Percentiles rank a stretch among this genome's conserved stretches.
phyloP scores from a whole-genome alignment of 352 stramenopile genomes.

The Globisporangium alternatum region DNA sequence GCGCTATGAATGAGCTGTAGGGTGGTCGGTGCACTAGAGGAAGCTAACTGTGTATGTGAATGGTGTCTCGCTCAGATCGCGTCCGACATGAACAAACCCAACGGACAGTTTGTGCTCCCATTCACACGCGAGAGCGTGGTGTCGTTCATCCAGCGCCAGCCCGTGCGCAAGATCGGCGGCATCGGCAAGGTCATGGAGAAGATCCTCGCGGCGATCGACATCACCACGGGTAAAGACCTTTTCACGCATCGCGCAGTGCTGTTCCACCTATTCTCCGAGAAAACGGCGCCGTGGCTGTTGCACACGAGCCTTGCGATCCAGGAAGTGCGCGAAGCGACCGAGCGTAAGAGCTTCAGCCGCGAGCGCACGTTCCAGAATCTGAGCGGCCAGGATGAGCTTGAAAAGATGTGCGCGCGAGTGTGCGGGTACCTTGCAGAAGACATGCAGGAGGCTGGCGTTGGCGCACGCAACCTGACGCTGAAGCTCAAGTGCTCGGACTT shows the following conservation, averaged over 20 bases:
- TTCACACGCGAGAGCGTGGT: conserved; percentile 72
- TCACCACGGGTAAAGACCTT: conserved; percentile 85
- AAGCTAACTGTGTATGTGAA: conserved; percentile 6
- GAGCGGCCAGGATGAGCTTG: conserved; percentile 37
- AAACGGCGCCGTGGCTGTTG: conserved; percentile 67
- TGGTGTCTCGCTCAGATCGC: conserved; percentile 54
- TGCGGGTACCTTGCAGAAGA: conserved; percentile 57
- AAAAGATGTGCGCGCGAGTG: conserved; percentile 66
- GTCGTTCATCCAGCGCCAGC: conserved; percentile 86
- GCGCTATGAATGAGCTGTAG: conserved; percentile 2
- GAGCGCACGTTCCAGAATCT: conserved; percentile 65
- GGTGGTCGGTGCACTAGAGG: background rate
- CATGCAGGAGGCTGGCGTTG: conserved; percentile 37
- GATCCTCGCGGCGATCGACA: conserved; percentile 74
- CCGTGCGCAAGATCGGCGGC: conserved; percentile 92
- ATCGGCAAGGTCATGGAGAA: conserved; percentile 97
- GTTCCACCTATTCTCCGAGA: conserved; percentile 63
- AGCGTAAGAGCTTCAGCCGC: conserved; percentile 78
- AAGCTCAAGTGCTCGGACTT: conserved; percentile 76
- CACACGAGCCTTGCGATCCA: conserved; percentile 70
- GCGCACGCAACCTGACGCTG: conserved; percentile 59
- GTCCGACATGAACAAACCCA: conserved; percentile 96
- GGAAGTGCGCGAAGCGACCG: conserved; percentile 37
- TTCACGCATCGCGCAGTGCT: conserved; percentile 56
- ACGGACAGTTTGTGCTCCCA: conserved; percentile 92